Evolutionary conservation across 2,329 filamentous ascomycete genomes (phyloP).

Genomic region (Sporothrix schenckii): DNA sequence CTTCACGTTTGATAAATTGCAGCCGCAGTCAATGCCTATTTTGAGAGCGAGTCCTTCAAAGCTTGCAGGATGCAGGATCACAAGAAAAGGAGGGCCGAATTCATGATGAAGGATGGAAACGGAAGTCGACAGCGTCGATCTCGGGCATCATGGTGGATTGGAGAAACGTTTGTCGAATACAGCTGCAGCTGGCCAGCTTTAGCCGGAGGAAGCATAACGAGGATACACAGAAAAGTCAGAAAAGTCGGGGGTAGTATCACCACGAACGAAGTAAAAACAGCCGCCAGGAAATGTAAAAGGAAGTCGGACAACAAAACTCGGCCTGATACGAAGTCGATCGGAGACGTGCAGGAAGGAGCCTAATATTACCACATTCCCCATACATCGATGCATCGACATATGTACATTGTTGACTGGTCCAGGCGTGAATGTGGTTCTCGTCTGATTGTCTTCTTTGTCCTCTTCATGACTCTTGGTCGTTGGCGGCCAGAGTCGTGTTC

Average conservation of each 20-base stretch:
- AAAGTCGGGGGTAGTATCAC: neutral
- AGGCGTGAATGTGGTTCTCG: neutral
- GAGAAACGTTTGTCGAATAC: neutral
- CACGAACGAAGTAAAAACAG: neutral
- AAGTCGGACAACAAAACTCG: neutral
- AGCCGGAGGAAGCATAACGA: constrained; percentile 4
- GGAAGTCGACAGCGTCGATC: neutral
- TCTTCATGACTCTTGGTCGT: neutral
- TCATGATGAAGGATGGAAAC: neutral
- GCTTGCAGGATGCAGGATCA: neutral
- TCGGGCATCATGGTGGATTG: neutral
- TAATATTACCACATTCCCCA: constrained; percentile 13
- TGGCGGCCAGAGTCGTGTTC: constrained; percentile 1
- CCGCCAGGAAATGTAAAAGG: neutral
- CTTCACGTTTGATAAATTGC: constrained; percentile 8
- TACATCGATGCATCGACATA: constrained; percentile 1
- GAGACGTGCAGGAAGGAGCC: constrained; percentile 6
- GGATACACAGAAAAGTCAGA: neutral
- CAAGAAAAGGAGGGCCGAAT: neutral
- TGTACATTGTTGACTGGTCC: neutral
- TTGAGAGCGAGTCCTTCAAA: neutral
- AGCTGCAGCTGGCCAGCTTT: constrained; percentile 16
- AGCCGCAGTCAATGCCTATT: constrained; percentile 1
- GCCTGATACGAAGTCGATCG: constrained; percentile 17
- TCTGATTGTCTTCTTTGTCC: neutral